These are phyloP conservation scores for Ustilago curta DNA, from an alignment of 1,284 basidiomycete species.

Conservation along the genomic window DNA sequence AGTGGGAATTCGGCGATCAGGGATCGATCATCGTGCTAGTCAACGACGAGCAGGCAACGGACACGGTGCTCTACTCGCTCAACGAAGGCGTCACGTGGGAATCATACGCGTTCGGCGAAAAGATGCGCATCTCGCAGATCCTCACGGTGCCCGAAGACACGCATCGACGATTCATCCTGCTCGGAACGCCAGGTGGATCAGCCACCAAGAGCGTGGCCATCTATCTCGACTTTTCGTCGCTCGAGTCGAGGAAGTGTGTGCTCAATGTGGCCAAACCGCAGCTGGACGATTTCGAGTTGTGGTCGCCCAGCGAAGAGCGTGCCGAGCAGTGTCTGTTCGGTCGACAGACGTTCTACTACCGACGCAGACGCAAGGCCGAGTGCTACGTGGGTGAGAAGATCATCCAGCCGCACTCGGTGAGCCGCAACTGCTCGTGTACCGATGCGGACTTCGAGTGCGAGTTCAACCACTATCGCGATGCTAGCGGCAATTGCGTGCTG, in stretches of 20 bases:
- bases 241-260: slow-evolving; percentile 70
- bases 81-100: slow-evolving; percentile 90
- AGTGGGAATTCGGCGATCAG: slow-evolving; percentile 98
- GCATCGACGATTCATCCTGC: slow-evolving; percentile 87
- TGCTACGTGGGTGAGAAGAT: slow-evolving; percentile 65
- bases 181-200: slow-evolving; percentile 76
- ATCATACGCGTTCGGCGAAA: slow-evolving; percentile 86
- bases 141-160: slow-evolving; percentile 91
- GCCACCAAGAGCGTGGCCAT: slow-evolving; percentile 77
- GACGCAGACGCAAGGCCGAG: slow-evolving; percentile 61
- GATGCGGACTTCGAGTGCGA: slow-evolving; percentile 68
- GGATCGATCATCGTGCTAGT: slow-evolving; percentile 92
- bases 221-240: slow-evolving; percentile 87
- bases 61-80: slow-evolving; percentile 86
- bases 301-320: slow-evolving; percentile 66
- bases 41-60: slow-evolving; percentile 92
- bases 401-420: slow-evolving; percentile 54
- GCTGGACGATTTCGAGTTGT: slow-evolving; percentile 66
- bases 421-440: slow-evolving; percentile 60
- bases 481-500: slow-evolving; percentile 54
- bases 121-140: slow-evolving; percentile 81
- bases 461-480: slow-evolving; percentile 66
- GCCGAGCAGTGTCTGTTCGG: slow-evolving; percentile 67
- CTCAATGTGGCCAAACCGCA: slow-evolving; percentile 54
- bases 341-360: slow-evolving; percentile 64